Evolutionary conservation across 805 yeast species (phyloP).

Genomic region (Nakazawaea molendinolei): DNA sequence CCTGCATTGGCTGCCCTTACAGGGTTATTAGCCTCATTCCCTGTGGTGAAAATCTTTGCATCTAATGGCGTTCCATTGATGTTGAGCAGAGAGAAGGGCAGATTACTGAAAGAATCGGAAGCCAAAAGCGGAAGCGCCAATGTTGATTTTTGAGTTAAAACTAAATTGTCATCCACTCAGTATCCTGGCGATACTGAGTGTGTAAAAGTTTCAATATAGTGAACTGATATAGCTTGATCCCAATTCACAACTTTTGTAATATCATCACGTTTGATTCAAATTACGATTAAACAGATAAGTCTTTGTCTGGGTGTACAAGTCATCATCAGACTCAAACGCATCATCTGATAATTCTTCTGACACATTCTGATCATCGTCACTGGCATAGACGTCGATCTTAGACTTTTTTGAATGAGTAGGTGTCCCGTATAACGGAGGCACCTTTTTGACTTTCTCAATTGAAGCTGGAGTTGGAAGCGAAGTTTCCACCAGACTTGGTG

Average conservation of each 20-base stretch:
- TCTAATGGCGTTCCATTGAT: slow-evolving; percentile 56
- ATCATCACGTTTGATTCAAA: background rate
- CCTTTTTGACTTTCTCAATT: too few species aligned
- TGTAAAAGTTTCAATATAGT: too few species aligned
- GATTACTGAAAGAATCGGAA: slow-evolving; percentile 15
- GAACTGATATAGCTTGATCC: too few species aligned
- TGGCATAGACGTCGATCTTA: slow-evolving; percentile 12
- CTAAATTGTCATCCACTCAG: too few species aligned
- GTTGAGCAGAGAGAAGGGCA: slow-evolving; percentile 34
- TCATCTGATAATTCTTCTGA: slow-evolving; percentile 9
- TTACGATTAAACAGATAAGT: slow-evolving; percentile 1
- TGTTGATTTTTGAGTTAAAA: slow-evolving; percentile 2
- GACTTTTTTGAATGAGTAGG: slow-evolving; percentile 1
- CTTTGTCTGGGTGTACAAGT: slow-evolving; percentile 1
- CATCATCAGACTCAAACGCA: slow-evolving; percentile 1
- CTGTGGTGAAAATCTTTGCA: slow-evolving; percentile 48
- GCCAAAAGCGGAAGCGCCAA: background rate
- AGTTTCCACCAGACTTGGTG: too few species aligned
- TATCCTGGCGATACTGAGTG: too few species aligned
- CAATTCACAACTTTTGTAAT: background rate
- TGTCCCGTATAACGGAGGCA: too few species aligned
- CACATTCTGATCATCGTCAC: slow-evolving; percentile 9
- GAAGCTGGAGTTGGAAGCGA: too few species aligned
- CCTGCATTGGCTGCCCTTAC: slow-evolving; percentile 55
- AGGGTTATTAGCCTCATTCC: slow-evolving; percentile 53